Base-by-base conservation (phyloP, 352 stramenopile species). In the Pythium sukuiense region DNA sequence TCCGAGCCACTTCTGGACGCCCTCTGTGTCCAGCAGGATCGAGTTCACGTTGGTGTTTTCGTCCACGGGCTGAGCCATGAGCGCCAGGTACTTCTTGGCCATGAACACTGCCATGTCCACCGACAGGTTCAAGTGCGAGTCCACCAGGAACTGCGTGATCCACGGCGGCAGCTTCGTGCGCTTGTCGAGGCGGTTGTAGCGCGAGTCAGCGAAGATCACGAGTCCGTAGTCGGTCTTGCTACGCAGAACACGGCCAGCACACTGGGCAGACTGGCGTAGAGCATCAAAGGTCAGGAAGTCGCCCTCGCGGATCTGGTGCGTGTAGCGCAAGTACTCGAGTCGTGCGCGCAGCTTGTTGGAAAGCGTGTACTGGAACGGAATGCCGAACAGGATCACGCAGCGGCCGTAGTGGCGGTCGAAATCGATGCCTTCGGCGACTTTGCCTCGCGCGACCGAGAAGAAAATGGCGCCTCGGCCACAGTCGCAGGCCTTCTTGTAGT, bases 241-340 rank as follows among this genome's bases (percentile, higher is more conserved):
- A 49, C 97, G 91, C 76, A 99, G 96, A 55, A 99, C 97, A 26
- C 98, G 86, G 4, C 98, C 98, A 35, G 99, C 96, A 67, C 98
- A 99, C 81, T 99, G 97, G 29, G 94, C 89, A 1, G 93, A 93
- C 81, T 99, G 97, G 24, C 98, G 92, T 30, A 99, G 74, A 16
- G 98, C 98, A 74, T 99, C 98, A 80, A 99, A 99, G 33, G 97
- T 99, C 18, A 99, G 70, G 74, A 99, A 99, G 67, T 99, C 97
- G 49, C 88, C 86, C 69, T 98, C 92, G 76, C 85, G 79, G 70
- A 98, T 98, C 74, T 98, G 83, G 60, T 95, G 86, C 63, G 85
- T 95, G 72, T 95, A 95, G 30, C 97, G 92, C 63, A 99, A 77
- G 79, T 98, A 99, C 78, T 99, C 97, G 11, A 99, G 83, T 6